These are phyloP conservation scores for Thalassiosira oceanica DNA, from an alignment of 352 stramenopile species.

Conservation along the genomic window DNA sequence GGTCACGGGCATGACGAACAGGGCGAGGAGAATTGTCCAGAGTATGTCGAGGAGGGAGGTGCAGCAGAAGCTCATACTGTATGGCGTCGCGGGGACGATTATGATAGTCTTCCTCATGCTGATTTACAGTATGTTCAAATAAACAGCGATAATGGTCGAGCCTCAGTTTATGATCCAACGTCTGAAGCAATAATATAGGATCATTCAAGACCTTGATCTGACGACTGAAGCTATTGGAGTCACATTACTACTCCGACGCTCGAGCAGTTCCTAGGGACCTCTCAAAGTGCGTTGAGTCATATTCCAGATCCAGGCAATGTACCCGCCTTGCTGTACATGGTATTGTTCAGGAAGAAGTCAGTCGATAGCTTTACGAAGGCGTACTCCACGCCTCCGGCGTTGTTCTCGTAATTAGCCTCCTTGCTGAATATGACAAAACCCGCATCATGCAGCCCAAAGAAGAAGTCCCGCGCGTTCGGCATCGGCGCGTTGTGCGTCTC, in stretches of 20 bases:
- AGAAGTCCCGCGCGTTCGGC: constrained; percentile 38
- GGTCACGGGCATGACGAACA: constrained; percentile 68
- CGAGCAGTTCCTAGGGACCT: too few relatives aligned
- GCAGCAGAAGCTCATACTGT: constrained; percentile 79
- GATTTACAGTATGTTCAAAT: constrained; percentile 40
- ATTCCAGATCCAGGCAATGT: neutral
- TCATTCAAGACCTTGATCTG: too few relatives aligned
- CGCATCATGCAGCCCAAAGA: constrained; percentile 43
- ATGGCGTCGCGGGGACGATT: constrained; percentile 58
- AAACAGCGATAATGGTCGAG: too few relatives aligned
- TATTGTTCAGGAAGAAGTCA: constrained; percentile 39
- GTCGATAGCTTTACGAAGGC: constrained; percentile 31
- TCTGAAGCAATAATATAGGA: too few relatives aligned
- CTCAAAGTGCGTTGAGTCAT: too few relatives aligned
- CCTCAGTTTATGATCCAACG: too few relatives aligned
- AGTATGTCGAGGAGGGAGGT: constrained; percentile 68
- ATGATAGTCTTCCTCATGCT: constrained; percentile 59
- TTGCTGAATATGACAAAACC: constrained; percentile 53
- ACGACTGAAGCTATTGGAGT: too few relatives aligned
- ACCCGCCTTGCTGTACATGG: neutral
- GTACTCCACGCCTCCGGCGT: constrained; percentile 27
- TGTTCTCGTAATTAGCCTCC: constrained; percentile 37
- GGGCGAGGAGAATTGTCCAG: constrained; percentile 61
- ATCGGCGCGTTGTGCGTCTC: constrained; percentile 49
- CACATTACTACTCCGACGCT: too few relatives aligned